Conservation (phyloP, 2,329 filamentous ascomycete species). For the Diaporthe sp. region DNA sequence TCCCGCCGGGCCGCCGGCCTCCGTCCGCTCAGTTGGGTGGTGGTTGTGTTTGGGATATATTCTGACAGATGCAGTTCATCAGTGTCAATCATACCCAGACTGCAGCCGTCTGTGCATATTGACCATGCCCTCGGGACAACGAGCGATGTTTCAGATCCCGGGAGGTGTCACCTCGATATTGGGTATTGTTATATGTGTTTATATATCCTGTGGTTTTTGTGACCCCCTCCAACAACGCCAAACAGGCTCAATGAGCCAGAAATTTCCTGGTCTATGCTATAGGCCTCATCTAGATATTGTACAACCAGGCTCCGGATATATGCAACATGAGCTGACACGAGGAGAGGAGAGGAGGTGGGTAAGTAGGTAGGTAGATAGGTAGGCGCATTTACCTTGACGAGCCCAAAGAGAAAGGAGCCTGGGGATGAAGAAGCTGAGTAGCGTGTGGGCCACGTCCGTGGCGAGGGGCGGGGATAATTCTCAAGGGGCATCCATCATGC, state of each 20-base stretch:
- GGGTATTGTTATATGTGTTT: constrained; percentile 7
- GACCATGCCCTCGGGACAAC: not conserved
- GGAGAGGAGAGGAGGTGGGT: not conserved
- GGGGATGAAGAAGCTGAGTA: constrained; percentile 22
- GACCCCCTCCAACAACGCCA: constrained; percentile 27
- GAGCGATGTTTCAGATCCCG: too few species aligned
- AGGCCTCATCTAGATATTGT: constrained; percentile 23
- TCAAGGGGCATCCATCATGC: constrained; percentile 3
- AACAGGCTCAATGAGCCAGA: constrained; percentile 8
- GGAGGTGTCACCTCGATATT: not conserved
- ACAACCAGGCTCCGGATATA: constrained; percentile 29
- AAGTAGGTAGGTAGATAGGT: not conserved
- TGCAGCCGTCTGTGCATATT: not conserved
- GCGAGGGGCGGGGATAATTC: not conserved
- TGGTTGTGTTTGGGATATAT: not conserved
- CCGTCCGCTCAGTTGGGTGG: too few species aligned
- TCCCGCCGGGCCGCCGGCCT: not conserved
- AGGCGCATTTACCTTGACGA: not conserved
- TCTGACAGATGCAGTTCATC: not conserved
- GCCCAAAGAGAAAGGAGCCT: not conserved
- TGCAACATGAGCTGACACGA: constrained; percentile 17
- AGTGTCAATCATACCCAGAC: not conserved
- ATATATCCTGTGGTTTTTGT: constrained; percentile 9
- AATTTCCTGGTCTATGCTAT: constrained; percentile 30
- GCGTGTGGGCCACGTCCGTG: not conserved